phyloP scores from a whole-genome alignment of 192 early-diverging fungal species.

The Linnemannia elongata region DNA sequence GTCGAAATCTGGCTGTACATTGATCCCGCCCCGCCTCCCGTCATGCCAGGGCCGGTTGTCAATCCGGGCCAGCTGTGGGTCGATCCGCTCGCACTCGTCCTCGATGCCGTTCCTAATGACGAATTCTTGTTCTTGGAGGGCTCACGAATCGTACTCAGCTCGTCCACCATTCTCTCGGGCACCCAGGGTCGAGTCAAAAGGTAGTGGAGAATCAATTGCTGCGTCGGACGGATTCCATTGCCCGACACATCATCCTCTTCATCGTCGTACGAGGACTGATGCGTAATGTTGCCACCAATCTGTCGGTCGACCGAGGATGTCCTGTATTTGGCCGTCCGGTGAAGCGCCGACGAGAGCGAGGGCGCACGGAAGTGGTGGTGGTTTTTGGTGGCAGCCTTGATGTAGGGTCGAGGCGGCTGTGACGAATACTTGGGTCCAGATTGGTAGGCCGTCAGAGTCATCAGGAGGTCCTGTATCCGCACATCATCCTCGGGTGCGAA shows the following conservation, averaged over 20 bases:
- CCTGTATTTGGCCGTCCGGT: conserved; percentile 57
- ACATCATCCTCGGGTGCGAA: conserved; percentile 63
- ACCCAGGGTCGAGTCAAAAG: conserved; percentile 79
- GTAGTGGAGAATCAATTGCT: conserved; percentile 78
- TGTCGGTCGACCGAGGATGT: conserved; percentile 40
- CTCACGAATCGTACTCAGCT: conserved; percentile 74
- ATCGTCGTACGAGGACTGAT: conserved; percentile 62
- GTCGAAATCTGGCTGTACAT: conserved; percentile 48
- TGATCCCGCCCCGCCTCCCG: conserved; percentile 25
- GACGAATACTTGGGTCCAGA: conserved; percentile 68
- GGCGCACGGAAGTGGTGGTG: conserved; percentile 65
- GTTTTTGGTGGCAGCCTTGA: conserved; percentile 65
- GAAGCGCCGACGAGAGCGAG: conserved; percentile 62
- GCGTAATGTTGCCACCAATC: conserved; percentile 57
- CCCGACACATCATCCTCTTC: conserved; percentile 64
- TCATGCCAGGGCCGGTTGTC: neutral
- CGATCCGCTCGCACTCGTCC: conserved; percentile 36
- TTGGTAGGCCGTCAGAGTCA: conserved; percentile 67
- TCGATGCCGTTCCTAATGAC: neutral
- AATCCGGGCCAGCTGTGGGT: conserved; percentile 50
- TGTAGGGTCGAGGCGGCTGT: conserved; percentile 61
- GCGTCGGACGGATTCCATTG: conserved; percentile 63
- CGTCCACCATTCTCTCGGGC: conserved; percentile 82
- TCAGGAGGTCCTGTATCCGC: conserved; percentile 71
- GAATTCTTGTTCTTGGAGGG: conserved; percentile 64